Base-by-base conservation (phyloP, 345 rosid species). In the Psidium friedrichsthalianum region DNA sequence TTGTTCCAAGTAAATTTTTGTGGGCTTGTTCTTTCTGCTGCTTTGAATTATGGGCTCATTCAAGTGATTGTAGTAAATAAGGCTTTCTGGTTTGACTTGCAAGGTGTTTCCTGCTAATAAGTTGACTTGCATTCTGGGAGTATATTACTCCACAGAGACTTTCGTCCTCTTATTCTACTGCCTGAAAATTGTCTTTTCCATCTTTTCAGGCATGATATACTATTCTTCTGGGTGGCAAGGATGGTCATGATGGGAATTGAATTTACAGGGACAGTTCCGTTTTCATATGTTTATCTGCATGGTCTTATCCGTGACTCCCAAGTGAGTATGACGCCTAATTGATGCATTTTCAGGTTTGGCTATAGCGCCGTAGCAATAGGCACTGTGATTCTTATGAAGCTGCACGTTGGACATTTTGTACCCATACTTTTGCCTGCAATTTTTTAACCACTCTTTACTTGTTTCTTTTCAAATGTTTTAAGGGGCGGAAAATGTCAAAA, bases 221-320 rank as follows among this genome's bases (percentile, higher is more conserved):
- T 97, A 88, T 97, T 97, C 95, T 97, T 97, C 87, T 97, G 99
- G 99, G 99, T 97, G 64, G 99, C 99, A 88, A 95, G 99, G 91
- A 97, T 97, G 99, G 92, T 95, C 83, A 97, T 97, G 98, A 97
- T 97, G 99, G 99, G 99, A 88, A 91, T 97, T 86, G 98, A 97
- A 90, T 94, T 97, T 88, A 97, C 99, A 51, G 98, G 99, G 87
- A 95, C 90, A 27, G 97, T 94, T 88, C 99, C 99, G 78, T 97
- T 97, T 91, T 91, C 94, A 59, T 90, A 93, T 91, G 93, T 97
- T 85, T 95, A 95, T 89, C 98, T 97, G 85, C 99, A 97, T 85
- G 99, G 99, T 81, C 96, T 97, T 84, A 97, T 97, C 84, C 94
- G 97, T 80, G 99, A 97, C 86, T 92, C 98, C 61, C 92, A 97